Base-by-base conservation (phyloP, 177 flowering plant genomes). In the Tripterygium wilfordii region DNA sequence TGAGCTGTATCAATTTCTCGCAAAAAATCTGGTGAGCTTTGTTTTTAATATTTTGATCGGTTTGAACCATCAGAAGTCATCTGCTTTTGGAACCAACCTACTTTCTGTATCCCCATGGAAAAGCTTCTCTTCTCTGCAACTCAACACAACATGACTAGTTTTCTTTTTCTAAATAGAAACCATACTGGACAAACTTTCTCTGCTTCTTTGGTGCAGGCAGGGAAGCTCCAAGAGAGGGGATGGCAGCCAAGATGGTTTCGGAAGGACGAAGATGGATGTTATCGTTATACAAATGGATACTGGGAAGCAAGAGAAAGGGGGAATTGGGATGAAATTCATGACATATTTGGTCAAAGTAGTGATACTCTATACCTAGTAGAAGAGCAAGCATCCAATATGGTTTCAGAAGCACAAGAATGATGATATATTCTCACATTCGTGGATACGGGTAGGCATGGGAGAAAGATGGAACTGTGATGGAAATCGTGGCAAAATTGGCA, bases 241-340 rank as follows among this genome's bases (percentile, higher is more conserved):
- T 92, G 98, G 98, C 78, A 82, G 41, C 96, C 96, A 2, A 83
- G 85, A 63, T 92, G 98, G 96, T 88, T 88, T 43, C 46, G 48
- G 45, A 88, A 76, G 60, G 95, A 82, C 42, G 91, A 81, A 47
- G 95, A 85, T 36, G 95, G 82, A 38, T 77, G 85, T 61, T 85
- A 85, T 48, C 73, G 75, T 6, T 88, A 88, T 22, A 40, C 51
- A 0, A 89, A 91, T 35, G 96, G 96, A 12, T 88, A 85, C 54
- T 88, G 96, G 95, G 96, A 88, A 65, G 72, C 77, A 17, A 77
- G 87, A 49, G 88, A 74, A 42, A 64, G 65, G 32, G 51, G 42
- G 39, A 66, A 70, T 17, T 85, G 96, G 96, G 87, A 71, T 26
- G 91, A 56, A 22, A 83, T 85, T 40, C 79, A 88, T 3, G 75